Percentiles rank a stretch among this genome's conserved stretches.
These are phyloP conservation scores for Cicer bijugum DNA, from an alignment of 306 rosid species.

Conservation along the genomic window DNA sequence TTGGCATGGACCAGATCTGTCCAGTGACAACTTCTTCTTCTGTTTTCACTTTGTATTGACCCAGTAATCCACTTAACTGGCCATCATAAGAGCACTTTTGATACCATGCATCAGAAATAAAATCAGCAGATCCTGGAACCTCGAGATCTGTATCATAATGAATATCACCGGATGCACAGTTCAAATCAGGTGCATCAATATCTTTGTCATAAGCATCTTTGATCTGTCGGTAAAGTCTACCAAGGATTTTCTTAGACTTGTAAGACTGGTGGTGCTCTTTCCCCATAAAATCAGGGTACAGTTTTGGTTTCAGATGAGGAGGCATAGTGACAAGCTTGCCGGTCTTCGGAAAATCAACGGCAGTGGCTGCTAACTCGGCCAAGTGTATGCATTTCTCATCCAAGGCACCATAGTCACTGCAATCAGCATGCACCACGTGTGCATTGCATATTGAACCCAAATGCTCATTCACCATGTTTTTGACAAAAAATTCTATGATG, in stretches of 20 bases:
- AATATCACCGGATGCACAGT: conserved; percentile 44
- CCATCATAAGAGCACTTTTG: conserved; percentile 74
- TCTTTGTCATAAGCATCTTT: conserved; percentile 64
- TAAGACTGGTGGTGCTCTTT: conserved; percentile 72
- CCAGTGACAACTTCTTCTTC: conserved; percentile 91
- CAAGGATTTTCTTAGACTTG: conserved; percentile 73
- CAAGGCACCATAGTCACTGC: conserved; percentile 69
- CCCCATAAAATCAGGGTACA: conserved; percentile 94
- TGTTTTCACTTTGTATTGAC: conserved; percentile 75
- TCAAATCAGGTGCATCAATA: conserved; percentile 46
- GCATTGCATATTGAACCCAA: conserved; percentile 87
- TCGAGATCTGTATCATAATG: conserved; percentile 70
- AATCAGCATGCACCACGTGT: conserved; percentile 95
- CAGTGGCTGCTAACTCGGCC: conserved; percentile 85
- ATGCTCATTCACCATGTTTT: conserved; percentile 74
- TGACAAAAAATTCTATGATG: conserved; percentile 63
- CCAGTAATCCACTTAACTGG: conserved; percentile 69
- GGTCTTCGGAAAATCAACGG: conserved; percentile 92
- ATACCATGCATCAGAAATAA: conserved; percentile 71
- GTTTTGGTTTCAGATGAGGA: conserved; percentile 61
- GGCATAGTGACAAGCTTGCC: conserved; percentile 78
- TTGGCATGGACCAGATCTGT: conserved; percentile 96
- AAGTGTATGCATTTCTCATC: conserved; percentile 65
- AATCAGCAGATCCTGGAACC: conserved; percentile 60
- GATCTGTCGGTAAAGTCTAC: conserved; percentile 71